Evolutionary conservation across 306 rosid species (phyloP), one percentile per base, ranked within the genome.

Genomic region (Sophora flavescens): DNA sequence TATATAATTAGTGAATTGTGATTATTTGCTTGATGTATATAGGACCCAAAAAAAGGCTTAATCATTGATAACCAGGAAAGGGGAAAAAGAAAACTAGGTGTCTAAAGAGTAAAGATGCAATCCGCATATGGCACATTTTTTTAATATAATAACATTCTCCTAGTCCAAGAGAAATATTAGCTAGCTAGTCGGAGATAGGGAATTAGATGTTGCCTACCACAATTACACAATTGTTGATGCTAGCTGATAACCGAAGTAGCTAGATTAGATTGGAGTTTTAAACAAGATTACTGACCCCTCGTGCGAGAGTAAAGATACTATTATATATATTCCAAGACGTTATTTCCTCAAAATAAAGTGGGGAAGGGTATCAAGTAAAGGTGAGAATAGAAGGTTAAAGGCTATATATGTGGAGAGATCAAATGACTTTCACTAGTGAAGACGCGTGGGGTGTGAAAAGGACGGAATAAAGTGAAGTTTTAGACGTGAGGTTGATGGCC

Each of bases 371-470:
- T 72, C 56, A 83, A 80, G 71, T 66, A 86, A 85, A 82, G 86
- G 68, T 66, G 84, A 78, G 86, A 75, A 75, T 76, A 63, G 74
- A 70, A 87, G 81, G 54, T 42, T 18, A 72, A 72, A 80, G 80
- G 73, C 47, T 47, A 73, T n/a, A n/a, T n/a, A n/a, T 38, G 8
- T 2, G 5, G 63, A 79, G 63, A 51, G 72, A 57, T 35, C 11
- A 61, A 72, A 74, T 82, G 63, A 72, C 81, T 85, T 80, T 85
- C 79, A 83, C 16, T 15, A 70, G 61, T 82, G 79, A 72, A 68
- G 82, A 84, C 74, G 87, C 85, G 96, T 89, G 89, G 85, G 88
- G 75, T 75, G 88, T 81, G 87, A 89, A 80, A 85, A 72, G 80
- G 91, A 85, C 14, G 72, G 91, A 87, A 89, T 88, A 92, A 89